Percentiles rank a stretch among this genome's conserved stretches.
These are phyloP conservation scores for Rhypophila decipiens DNA, from an alignment of 495 filamentous ascomycete species.

Conservation along the genomic window DNA sequence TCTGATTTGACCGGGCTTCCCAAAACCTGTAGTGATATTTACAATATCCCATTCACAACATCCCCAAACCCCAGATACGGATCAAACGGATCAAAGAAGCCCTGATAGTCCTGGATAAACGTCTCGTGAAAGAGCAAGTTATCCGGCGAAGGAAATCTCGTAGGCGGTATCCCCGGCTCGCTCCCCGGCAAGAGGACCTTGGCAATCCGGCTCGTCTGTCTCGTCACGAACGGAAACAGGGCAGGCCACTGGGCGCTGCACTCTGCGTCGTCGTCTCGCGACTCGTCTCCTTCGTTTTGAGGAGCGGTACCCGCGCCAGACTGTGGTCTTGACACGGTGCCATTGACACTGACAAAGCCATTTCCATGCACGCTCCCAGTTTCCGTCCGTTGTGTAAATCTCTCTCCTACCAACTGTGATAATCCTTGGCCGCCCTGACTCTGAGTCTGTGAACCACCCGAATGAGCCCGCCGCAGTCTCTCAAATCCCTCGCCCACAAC, in stretches of 20 bases:
- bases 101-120: slow-evolving; percentile 9
- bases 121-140: slow-evolving; percentile 10
- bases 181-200: slow-evolving; percentile 8
- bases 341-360: neutral
- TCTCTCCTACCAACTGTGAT: no score
- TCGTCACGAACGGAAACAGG: slow-evolving; percentile 24
- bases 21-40: neutral
- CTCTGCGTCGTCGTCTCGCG: neutral
- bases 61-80: slow-evolving; percentile 2
- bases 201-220: slow-evolving; percentile 20
- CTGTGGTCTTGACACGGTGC: no score
- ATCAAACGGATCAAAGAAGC: slow-evolving; percentile 10
- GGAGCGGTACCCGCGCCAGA: no score
- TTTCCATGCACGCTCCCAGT: neutral
- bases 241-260: slow-evolving; percentile 23
- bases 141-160: slow-evolving; percentile 12
- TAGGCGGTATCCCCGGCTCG: slow-evolving; percentile 7
- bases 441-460: neutral
- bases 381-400: no score
- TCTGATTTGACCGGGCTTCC: neutral
- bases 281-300: neutral
- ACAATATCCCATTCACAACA: neutral
- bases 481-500: slow-evolving; percentile 28
- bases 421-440: neutral
- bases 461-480: slow-evolving; percentile 14